Evolutionary conservation across 441 rosid species (phyloP), one percentile per base, ranked within the genome.

Genomic region (Aleurites moluccanus): DNA sequence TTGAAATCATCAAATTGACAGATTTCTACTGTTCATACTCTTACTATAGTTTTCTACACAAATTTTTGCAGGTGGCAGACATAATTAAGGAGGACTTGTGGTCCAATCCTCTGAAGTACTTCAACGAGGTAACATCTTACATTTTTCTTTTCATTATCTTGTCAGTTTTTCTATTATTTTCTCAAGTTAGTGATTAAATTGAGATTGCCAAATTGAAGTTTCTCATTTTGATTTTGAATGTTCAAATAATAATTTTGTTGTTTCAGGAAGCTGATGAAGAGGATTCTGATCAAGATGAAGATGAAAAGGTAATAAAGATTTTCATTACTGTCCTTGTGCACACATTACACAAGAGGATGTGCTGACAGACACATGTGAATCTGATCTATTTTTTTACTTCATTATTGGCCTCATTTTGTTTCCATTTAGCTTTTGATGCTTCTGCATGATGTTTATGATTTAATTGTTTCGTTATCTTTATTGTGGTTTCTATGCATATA

Each of bases 71-170:
- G 97, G 84, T 92, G 38, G 93, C 97, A 10, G 93, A 94, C 86
- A 86, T 92, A 20, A 94, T 94, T 73, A 94, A 88, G 89, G 98
- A 94, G 81, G 98, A 90, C 77, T 61, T 94, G 11, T 94, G 97
- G 97, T 84, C 92, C 69, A 91, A 92, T 85, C 98, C 98, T 63
- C 90, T 89, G 15, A 74, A 66, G 72, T 79, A 79, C 75, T 79
- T 79, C 49, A 75, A 70, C 64, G 66, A 75, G 75, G 82, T 79
- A 79, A 66, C 21, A 6, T 60, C 21, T 57, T 67, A 16, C n/a
- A 1, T 30, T 35, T 28, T 50, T 47, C 60, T 13, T 25, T 27
- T 44, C 14, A 61, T 3, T 42, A 56, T 20, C 55, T 20, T 23
- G 20, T 69, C 23, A 0, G 33, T 15, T 44, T 44, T 56, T 40